A percentile compares a stretch with the other conserved stretches of the same genome.
Conservation (phyloP, 352 stramenopile genomes). For the Phytophthora syringae region DNA sequence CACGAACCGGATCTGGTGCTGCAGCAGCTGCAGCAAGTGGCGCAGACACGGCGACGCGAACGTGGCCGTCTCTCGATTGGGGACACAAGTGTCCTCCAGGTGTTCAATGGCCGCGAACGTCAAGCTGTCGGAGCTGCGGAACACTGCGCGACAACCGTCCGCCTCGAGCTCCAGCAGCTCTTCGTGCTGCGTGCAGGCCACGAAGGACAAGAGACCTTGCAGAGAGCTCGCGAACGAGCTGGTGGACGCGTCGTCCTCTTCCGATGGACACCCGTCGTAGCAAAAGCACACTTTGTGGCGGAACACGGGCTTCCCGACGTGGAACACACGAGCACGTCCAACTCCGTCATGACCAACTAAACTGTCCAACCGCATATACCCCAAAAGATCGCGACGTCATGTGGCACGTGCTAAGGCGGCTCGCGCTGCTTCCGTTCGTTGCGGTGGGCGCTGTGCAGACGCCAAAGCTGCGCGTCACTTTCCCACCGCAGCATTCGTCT, state of each 20-base stretch:
- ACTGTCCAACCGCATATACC: not conserved
- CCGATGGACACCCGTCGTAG: not conserved
- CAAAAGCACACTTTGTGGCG: conserved; percentile 39
- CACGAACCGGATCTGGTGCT: conserved; percentile 67
- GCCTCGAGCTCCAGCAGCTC: conserved; percentile 61
- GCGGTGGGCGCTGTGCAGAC: not conserved
- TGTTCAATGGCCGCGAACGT: conserved; percentile 61
- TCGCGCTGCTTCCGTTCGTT: not conserved
- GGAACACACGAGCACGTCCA: conserved; percentile 67
- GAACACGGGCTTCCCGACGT: conserved; percentile 71
- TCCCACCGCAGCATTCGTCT: conserved; percentile 44
- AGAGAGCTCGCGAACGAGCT: conserved; percentile 70
- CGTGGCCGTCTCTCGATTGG: conserved; percentile 5
- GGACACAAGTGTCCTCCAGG: conserved; percentile 8
- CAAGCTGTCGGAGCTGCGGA: conserved; percentile 55
- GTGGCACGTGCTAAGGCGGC: conserved; percentile 1
- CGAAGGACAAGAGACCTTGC: conserved; percentile 69
- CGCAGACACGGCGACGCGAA: conserved; percentile 46
- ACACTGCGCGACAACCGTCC: conserved; percentile 47
- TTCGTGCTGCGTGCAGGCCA: conserved; percentile 60
- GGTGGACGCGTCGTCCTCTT: conserved; percentile 31
- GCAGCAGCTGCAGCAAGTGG: conserved; percentile 56
- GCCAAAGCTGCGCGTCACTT: conserved; percentile 31
- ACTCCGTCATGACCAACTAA: conserved; percentile 22
- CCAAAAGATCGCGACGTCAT: conserved; percentile 9